phyloP scores from a whole-genome alignment of 768 basidiomycete genomes.

The Suillus americanus region DNA sequence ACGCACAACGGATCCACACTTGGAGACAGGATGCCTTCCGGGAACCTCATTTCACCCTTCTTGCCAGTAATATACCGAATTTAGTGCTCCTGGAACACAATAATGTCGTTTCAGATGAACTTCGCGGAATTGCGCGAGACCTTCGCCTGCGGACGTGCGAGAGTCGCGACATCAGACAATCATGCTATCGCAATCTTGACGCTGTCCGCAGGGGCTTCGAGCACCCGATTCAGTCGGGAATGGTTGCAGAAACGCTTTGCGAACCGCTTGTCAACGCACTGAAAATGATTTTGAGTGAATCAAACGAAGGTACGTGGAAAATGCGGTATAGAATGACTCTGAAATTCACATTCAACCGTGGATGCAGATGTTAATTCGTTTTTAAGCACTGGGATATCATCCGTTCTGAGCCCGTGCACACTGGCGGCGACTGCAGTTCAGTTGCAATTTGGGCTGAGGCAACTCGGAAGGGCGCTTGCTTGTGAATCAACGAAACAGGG shows the following conservation, averaged over 20 bases:
- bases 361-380: constrained; percentile 46
- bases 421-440: constrained; percentile 79
- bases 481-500: constrained; percentile 49
- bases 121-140: constrained; percentile 47
- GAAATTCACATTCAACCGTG: constrained; percentile 14
- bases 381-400: constrained; percentile 61
- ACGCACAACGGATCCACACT: constrained; percentile 68
- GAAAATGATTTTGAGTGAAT: constrained; percentile 64
- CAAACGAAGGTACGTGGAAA: constrained; percentile 47
- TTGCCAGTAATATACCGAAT: constrained; percentile 64
- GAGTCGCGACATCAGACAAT: constrained; percentile 68
- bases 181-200: constrained; percentile 73
- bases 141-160: constrained; percentile 63
- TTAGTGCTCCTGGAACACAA: constrained; percentile 74
- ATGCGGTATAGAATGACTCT: background rate
- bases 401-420: constrained; percentile 80
- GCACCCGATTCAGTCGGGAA: constrained; percentile 50
- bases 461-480: constrained; percentile 67
- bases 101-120: constrained; percentile 43
- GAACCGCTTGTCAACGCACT: constrained; percentile 68
- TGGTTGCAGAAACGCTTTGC: constrained; percentile 48
- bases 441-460: constrained; percentile 72
- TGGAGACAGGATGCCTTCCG: constrained; percentile 67
- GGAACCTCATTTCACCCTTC: constrained; percentile 60
- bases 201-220: constrained; percentile 71